A percentile compares a stretch with the other conserved stretches of the same genome.
phyloP scores from a whole-genome alignment of 2,329 filamentous ascomycete species.

The Paecilomyces sp. region DNA sequence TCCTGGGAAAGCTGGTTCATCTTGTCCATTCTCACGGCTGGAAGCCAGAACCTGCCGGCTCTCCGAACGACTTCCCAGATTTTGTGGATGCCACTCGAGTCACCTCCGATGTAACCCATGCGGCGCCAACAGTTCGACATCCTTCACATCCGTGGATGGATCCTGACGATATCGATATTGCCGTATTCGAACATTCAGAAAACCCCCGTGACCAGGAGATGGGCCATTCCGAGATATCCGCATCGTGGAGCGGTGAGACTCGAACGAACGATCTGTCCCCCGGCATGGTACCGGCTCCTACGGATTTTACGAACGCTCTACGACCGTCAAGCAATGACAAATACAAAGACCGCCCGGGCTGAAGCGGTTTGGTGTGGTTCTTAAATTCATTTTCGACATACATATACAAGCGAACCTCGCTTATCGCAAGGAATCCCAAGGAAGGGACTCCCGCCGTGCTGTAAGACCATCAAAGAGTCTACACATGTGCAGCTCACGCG shows the following conservation, averaged over 20 bases:
- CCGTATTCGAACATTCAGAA: conserved; percentile 28
- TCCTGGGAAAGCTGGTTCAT: conserved; percentile 38
- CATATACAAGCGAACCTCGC: background rate
- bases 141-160: conserved; percentile 25
- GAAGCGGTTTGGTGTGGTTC: background rate
- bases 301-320: background rate
- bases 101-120: conserved; percentile 35
- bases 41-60: conserved; percentile 24
- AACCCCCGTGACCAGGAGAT: conserved; percentile 11
- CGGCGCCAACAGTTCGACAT: conserved; percentile 12
- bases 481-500: background rate
- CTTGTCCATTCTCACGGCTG: conserved; percentile 33
- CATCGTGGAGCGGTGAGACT: conserved; percentile 24
- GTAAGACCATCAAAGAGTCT: background rate
- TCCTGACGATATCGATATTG: conserved; percentile 28
- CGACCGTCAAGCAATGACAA: background rate
- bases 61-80: conserved; percentile 27
- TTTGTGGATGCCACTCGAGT: conserved; percentile 39
- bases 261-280: conserved; percentile 8
- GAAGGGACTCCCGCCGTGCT: background rate
- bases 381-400: background rate
- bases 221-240: conserved; percentile 17
- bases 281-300: background rate
- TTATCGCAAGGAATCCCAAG: background rate
- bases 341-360: conserved; percentile 1